Conservation (phyloP, 768 basidiomycete genomes). For the Stropharia rugosoannulata region DNA sequence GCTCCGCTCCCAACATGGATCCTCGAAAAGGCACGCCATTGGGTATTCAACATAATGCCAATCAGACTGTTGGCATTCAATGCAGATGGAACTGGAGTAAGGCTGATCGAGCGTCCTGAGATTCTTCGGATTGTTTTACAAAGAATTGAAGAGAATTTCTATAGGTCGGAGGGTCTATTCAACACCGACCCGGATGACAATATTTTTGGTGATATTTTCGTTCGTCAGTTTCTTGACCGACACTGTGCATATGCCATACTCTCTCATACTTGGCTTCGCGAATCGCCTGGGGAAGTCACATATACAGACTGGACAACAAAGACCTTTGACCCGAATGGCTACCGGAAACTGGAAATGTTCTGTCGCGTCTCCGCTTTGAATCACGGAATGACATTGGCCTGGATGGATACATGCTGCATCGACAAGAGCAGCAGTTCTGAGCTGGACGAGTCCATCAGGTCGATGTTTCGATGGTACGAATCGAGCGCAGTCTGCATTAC, state of each 20-base stretch:
- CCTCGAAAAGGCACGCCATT: no score
- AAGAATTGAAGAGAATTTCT: not conserved
- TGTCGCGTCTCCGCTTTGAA: not conserved
- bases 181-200: not conserved
- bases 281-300: not conserved
- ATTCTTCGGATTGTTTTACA: not conserved
- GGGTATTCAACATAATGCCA: not conserved
- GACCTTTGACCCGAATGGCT: not conserved
- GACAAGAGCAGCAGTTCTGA: slow-evolving; percentile 3
- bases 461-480: slow-evolving; percentile 6
- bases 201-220: not conserved
- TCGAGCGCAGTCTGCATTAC: not conserved
- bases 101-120: not conserved
- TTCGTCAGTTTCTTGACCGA: not conserved
- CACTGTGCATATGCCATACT: slow-evolving; percentile 1
- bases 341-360: not conserved
- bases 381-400: not conserved
- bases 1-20: no score
- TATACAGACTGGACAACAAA: not conserved
- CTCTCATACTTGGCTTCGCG: slow-evolving; percentile 1
- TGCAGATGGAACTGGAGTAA: not conserved
- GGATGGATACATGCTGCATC: slow-evolving; percentile 6
- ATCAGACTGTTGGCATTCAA: slow-evolving; percentile 1
- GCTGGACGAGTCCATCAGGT: slow-evolving; percentile 6
- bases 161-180: not conserved